These are phyloP conservation scores for Geotrichum phurueaensis DNA, from an alignment of 1,139 yeast species.

Conservation along the genomic window DNA sequence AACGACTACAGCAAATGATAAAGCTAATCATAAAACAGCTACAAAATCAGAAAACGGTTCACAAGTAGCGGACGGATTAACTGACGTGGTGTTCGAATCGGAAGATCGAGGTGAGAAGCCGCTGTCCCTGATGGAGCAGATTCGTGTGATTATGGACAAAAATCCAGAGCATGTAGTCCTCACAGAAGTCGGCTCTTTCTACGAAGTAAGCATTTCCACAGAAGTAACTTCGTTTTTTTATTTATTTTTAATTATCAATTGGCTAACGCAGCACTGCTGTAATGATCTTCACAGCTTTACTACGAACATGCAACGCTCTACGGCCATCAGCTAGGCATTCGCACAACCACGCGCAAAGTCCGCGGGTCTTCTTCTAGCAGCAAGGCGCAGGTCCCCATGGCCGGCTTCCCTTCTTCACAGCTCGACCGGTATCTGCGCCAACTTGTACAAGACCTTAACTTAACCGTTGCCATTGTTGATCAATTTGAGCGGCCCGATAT, in stretches of 20 bases:
- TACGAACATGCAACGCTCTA: conserved; percentile 77
- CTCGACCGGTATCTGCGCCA: conserved; percentile 67
- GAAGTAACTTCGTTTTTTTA: background rate
- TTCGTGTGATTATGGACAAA: conserved; percentile 40
- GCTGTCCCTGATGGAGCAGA: conserved; percentile 11
- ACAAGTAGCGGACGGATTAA: background rate
- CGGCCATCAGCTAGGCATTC: conserved; percentile 66
- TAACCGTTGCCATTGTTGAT: conserved; percentile 75
- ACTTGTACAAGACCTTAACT: conserved; percentile 61
- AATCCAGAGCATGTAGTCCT: conserved; percentile 69
- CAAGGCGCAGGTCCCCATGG: conserved; percentile 63
- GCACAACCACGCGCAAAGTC: conserved; percentile 43
- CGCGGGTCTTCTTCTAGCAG: conserved; percentile 26
- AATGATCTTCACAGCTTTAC: conserved; percentile 35
- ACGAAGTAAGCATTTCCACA: conserved; percentile 42
- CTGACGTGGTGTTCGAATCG: background rate
- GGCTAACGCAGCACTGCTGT: background rate
- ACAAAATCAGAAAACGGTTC: background rate
- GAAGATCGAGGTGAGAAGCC: conserved; percentile 23
- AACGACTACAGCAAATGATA: background rate
- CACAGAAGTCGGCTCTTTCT: conserved; percentile 87
- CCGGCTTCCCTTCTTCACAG: conserved; percentile 79
- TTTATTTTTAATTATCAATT: background rate
- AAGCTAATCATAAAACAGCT: background rate
- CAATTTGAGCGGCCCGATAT: conserved; percentile 40